phyloP scores from a whole-genome alignment of 1,284 basidiomycete genomes.

The Cryptococcus sp. region DNA sequence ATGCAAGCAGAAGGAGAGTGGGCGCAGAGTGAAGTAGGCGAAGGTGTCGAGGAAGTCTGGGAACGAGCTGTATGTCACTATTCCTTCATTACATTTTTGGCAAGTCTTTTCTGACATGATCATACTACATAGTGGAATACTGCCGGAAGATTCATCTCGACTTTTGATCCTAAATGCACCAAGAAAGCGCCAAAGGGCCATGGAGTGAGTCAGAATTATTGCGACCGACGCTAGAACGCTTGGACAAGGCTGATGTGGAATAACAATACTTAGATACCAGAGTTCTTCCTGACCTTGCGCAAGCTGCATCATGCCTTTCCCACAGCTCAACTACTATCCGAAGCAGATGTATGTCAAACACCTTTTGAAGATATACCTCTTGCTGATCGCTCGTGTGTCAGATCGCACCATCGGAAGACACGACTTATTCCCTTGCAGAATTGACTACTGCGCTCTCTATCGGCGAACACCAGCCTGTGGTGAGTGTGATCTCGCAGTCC shows the following conservation, averaged over 20 bases:
- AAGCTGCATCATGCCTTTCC: slow-evolving; percentile 34
- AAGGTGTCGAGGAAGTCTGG: slow-evolving; percentile 53
- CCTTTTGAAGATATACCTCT: not conserved
- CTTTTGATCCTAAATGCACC: slow-evolving; percentile 34
- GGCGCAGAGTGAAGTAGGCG: slow-evolving; percentile 51
- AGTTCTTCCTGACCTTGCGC: slow-evolving; percentile 47
- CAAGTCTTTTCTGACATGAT: not conserved
- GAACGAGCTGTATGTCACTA: slow-evolving; percentile 42
- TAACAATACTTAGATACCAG: slow-evolving; percentile 32
- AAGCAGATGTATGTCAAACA: slow-evolving; percentile 37
- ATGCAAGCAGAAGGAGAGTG: slow-evolving; percentile 45
- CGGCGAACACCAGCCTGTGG: slow-evolving; percentile 32
- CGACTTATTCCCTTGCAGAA: slow-evolving; percentile 43
- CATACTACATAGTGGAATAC: slow-evolving; percentile 42
- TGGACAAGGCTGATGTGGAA: not conserved
- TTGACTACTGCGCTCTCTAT: slow-evolving; percentile 33
- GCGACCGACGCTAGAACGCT: not conserved
- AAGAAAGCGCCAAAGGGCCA: slow-evolving; percentile 14
- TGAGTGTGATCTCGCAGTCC: slow-evolving; percentile 15
- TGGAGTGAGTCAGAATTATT: slow-evolving; percentile 23
- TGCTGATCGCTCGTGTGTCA: slow-evolving; percentile 11
- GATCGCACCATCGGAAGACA: slow-evolving; percentile 50
- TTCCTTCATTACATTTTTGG: not conserved
- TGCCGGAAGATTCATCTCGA: slow-evolving; percentile 47
- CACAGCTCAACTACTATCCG: slow-evolving; percentile 34